Base-by-base conservation (phyloP, 805 yeast genomes). In the Yamadazyma phyllophila region DNA sequence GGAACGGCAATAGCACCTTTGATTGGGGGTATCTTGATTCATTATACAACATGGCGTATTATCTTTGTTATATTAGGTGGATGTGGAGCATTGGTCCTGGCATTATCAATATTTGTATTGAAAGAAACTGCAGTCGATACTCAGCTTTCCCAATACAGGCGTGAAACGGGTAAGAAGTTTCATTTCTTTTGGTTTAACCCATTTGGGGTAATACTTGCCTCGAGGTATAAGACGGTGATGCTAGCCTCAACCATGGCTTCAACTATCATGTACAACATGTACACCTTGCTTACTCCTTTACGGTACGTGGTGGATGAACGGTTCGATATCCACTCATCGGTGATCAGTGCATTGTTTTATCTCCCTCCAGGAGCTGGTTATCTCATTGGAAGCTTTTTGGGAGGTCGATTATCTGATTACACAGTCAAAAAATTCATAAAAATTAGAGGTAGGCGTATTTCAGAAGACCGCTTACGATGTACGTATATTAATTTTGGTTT, bases 301-400 rank as follows among this genome's bases (percentile, higher is more conserved):
- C 59, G 81, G 47, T 67, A 74, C 39, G 78, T 79, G 7, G 70
- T 80, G 36, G 76, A 78, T 51, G 82, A 82, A 4, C 56, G 82
- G 43, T 79, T 78, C 60, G 53, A 73, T 35, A 58, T 80, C 26
- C 63, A 61, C 1, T 51, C 67, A 9, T 82, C 83, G 0, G 57
- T 79, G 1, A 65, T 63, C 45, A 75, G 80, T 30, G 69, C 78
- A 0, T 58, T 79, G 17, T 78, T 80, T 53, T 80, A 79, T 51
- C 54, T 79, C 1, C 73, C 82, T 5, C 81, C 83, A 0, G 83
- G 82, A 1, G 8, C 59, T 10, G 84, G 84, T 0, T 76, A 74
- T 49, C 35, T 78, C 0, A n/a, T 55, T 1, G 83, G 83, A 1
- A 69, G 78, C 3, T 60, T 71, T 17, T 41, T 73, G 46, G 83